These are phyloP conservation scores for Micractinium sp. DNA, from an alignment of 139 green algal species.

Conservation along the genomic window DNA sequence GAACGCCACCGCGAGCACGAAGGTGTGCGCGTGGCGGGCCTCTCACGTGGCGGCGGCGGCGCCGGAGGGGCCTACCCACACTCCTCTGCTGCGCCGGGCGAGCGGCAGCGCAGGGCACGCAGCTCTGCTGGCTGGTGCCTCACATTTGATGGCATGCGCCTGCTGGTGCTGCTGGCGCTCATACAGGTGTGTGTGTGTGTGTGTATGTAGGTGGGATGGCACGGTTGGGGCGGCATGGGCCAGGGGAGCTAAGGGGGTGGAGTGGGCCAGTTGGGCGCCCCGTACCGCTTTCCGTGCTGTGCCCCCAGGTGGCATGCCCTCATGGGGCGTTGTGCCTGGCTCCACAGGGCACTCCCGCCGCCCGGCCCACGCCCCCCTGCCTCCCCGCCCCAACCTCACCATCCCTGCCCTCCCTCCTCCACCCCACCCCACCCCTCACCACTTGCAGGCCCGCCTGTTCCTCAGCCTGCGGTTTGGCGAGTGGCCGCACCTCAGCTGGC, in stretches of 20 bases:
- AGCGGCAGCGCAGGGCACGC: too few relatives aligned
- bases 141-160: background rate
- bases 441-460: background rate
- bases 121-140: constrained; percentile 18
- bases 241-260: background rate
- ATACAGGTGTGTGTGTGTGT: background rate
- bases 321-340: too few relatives aligned
- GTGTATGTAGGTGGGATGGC: too few relatives aligned
- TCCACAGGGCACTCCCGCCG: background rate
- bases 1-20: background rate
- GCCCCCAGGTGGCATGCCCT: background rate
- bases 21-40: background rate
- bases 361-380: background rate
- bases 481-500: background rate
- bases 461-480: background rate
- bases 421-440: background rate
- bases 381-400: background rate
- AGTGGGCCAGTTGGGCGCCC: background rate
- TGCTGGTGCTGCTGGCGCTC: background rate
- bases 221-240: too few relatives aligned
- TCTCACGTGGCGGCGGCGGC: background rate
- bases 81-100: too few relatives aligned
- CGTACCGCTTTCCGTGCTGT: too few relatives aligned
- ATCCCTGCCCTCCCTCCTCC: background rate
- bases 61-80: background rate